A percentile compares a stretch with the other conserved stretches of the same genome.
Evolutionary conservation across 2,329 filamentous ascomycete genomes (phyloP).

Genomic region (Nannizziopsis barbatae): DNA sequence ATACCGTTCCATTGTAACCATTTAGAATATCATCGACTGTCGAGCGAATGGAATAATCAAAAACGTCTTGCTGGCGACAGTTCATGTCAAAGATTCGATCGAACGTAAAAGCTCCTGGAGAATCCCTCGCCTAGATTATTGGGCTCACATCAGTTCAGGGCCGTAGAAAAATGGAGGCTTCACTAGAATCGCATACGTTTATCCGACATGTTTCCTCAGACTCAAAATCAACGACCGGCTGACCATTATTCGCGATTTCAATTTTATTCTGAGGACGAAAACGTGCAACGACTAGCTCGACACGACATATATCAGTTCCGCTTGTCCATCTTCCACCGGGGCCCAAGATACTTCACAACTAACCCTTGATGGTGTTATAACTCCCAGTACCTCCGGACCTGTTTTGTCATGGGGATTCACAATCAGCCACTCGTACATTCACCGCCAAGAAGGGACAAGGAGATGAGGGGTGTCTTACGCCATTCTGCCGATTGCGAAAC

Average conservation of each 20-base stretch:
- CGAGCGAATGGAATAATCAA: conserved; percentile 91
- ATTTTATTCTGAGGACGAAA: conserved; percentile 95
- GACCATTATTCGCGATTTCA: conserved; percentile 79
- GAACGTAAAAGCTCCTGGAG: conserved; percentile 81
- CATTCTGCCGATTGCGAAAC: too few relatives aligned
- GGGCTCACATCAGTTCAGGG: not conserved
- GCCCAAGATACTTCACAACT: not conserved
- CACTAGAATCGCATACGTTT: conserved; percentile 46
- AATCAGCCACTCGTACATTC: too few relatives aligned
- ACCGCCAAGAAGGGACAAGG: too few relatives aligned
- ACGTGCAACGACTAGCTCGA: conserved; percentile 71
- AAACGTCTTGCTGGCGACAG: conserved; percentile 83
- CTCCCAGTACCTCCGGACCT: conserved; percentile 24
- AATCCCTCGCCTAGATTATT: conserved; percentile 61
- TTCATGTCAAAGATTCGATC: conserved; percentile 95
- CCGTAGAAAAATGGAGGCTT: not conserved
- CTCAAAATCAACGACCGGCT: conserved; percentile 82
- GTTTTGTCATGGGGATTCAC: conserved; percentile 8
- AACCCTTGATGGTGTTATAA: conserved; percentile 46
- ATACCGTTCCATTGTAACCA: conserved; percentile 98
- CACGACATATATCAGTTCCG: conserved; percentile 4
- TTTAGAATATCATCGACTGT: conserved; percentile 98
- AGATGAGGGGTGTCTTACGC: too few relatives aligned
- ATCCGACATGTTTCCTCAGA: conserved; percentile 79
- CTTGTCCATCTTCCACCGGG: not conserved